phyloP scores from a whole-genome alignment of 768 basidiomycete species.

The Tephrocybe sp. region DNA sequence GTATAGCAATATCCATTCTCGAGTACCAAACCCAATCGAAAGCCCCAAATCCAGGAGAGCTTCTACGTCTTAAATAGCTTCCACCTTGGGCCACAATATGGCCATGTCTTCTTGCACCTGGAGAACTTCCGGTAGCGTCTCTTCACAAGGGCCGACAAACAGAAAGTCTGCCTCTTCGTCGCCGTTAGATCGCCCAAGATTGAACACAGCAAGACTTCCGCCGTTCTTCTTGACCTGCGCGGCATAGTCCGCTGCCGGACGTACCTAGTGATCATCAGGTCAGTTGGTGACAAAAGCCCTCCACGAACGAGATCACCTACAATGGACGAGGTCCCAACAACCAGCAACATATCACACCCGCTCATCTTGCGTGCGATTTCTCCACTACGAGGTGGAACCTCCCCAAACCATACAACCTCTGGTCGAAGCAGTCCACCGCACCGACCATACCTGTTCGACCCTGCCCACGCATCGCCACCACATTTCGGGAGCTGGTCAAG shows the following conservation, averaged over 20 bases:
- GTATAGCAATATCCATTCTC: too few species aligned
- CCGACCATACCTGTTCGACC: conserved; percentile 27
- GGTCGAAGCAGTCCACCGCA: conserved; percentile 38
- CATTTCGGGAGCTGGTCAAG: conserved; percentile 29
- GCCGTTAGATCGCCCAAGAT: conserved; percentile 31
- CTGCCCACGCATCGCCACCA: conserved; percentile 22
- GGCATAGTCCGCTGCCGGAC: conserved; percentile 35
- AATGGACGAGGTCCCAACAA: conserved; percentile 44
- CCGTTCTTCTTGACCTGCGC: conserved; percentile 30
- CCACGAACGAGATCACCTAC: conserved; percentile 22
- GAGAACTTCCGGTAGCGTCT: conserved; percentile 39
- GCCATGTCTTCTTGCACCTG: conserved; percentile 19
- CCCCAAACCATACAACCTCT: conserved; percentile 49
- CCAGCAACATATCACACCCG: conserved; percentile 36
- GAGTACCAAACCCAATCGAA: too few species aligned
- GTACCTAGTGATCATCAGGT: conserved; percentile 24
- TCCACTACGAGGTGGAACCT: conserved; percentile 31
- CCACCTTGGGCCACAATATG: conserved; percentile 4
- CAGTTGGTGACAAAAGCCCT: neutral
- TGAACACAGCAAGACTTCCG: conserved; percentile 41
- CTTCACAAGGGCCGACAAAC: conserved; percentile 48
- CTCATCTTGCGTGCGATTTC: conserved; percentile 32
- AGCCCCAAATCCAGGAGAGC: too few species aligned
- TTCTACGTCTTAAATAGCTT: too few species aligned
- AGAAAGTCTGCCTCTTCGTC: conserved; percentile 45